phyloP scores from a whole-genome alignment of 2,329 filamentous ascomycete genomes.

The Sarocladiaceae sp. region DNA sequence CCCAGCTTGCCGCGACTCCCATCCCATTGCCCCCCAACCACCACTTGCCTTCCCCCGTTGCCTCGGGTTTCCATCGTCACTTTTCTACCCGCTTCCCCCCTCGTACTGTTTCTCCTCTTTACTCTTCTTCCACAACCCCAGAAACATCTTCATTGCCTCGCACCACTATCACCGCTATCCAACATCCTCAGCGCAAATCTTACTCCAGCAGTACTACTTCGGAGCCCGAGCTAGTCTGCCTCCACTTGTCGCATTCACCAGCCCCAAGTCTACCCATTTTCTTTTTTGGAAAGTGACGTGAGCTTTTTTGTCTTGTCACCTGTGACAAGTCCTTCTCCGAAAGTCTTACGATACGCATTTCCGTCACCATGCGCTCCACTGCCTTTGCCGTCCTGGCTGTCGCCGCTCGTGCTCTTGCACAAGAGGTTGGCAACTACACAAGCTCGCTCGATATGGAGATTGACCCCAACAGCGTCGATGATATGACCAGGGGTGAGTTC shows the following conservation, averaged over 20 bases:
- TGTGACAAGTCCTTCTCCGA: too few species aligned
- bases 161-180: background rate
- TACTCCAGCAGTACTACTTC: background rate
- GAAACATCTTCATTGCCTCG: conserved; percentile 1
- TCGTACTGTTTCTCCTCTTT: background rate
- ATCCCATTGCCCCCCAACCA: conserved; percentile 2
- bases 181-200: background rate
- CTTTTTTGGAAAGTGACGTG: background rate
- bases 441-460: conserved; percentile 38
- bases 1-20: conserved; percentile 2
- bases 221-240: background rate
- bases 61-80: conserved; percentile 8
- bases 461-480: conserved; percentile 29
- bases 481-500: conserved; percentile 34
- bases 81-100: conserved; percentile 5
- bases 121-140: background rate
- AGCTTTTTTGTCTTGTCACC: too few species aligned
- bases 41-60: conserved; percentile 9
- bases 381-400: conserved; percentile 41
- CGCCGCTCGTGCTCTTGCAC: conserved; percentile 34
- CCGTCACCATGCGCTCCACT: conserved; percentile 37
- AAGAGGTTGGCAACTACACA: conserved; percentile 34
- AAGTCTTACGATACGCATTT: too few species aligned
- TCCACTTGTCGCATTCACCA: background rate
- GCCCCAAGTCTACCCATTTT: background rate